A percentile compares a stretch with the other conserved stretches of the same genome.
Evolutionary conservation across 805 yeast species (phyloP).

Genomic region (Candida ponderosae): DNA sequence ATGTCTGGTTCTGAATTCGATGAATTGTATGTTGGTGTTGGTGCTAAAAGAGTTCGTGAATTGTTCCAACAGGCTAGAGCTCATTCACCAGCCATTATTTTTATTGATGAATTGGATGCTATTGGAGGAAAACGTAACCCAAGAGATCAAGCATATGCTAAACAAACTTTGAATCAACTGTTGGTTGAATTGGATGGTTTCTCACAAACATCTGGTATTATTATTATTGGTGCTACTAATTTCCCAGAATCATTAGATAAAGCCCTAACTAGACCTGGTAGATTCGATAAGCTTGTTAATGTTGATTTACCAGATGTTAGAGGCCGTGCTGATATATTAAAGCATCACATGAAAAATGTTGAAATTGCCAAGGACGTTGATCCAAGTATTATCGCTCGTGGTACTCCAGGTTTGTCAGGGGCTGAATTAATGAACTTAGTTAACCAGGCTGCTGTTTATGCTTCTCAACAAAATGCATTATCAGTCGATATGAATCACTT

Average conservation of each 20-base stretch:
- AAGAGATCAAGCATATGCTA: constrained; percentile 95
- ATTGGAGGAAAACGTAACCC: constrained; percentile 98
- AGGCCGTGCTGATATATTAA: constrained; percentile 89
- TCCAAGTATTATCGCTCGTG: constrained; percentile 85
- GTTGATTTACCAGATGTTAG: constrained; percentile 97
- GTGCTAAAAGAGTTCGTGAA: constrained; percentile 96
- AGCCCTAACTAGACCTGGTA: constrained; percentile 96
- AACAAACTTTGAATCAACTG: constrained; percentile 93
- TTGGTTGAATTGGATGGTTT: constrained; percentile 95
- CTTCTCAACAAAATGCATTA: constrained; percentile 86
- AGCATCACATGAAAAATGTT: constrained; percentile 86
- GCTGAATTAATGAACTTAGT: constrained; percentile 94
- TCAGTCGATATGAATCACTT: constrained; percentile 86
- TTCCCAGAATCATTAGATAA: constrained; percentile 96
- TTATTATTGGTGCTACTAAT: constrained; percentile 96
- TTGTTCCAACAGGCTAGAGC: constrained; percentile 88
- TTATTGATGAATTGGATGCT: constrained; percentile 97
- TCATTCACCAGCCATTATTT: constrained; percentile 93
- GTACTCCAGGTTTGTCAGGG: constrained; percentile 98
- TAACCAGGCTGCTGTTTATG: constrained; percentile 96
- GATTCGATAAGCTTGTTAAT: constrained; percentile 92
- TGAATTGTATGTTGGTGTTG: constrained; percentile 97
- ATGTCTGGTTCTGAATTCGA: constrained; percentile 99
- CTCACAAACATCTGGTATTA: constrained; percentile 86
- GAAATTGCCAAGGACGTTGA: constrained; percentile 83